phyloP scores from a whole-genome alignment of 345 rosid species.

The Noccaea bulbosa region DNA sequence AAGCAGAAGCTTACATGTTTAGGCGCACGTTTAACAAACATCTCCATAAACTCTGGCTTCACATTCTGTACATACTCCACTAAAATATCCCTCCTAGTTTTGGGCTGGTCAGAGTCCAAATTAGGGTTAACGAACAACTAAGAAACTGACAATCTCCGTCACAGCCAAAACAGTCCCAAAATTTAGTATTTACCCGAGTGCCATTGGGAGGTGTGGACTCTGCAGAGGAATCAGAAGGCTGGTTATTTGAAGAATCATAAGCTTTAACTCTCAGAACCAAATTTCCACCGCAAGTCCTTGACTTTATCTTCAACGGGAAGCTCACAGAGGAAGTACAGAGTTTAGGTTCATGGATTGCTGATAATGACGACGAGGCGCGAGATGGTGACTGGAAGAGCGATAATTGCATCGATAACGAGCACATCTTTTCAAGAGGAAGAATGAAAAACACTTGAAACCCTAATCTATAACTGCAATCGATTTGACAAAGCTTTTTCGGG shows the following conservation, averaged over 20 bases:
- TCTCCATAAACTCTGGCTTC: conserved; percentile 95
- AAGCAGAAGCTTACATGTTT: conserved; percentile 58
- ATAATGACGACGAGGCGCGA: conserved; percentile 40
- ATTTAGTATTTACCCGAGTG: conserved; percentile 54
- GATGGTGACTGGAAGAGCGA: conserved; percentile 46
- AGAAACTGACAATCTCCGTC: neutral
- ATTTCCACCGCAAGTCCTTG: conserved; percentile 17
- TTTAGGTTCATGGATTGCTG: conserved; percentile 41
- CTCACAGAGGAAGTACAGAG: conserved; percentile 47
- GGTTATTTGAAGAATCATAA: conserved; percentile 62
- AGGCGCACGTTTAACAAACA: conserved; percentile 89
- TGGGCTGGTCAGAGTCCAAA: conserved; percentile 48
- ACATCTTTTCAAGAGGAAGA: conserved; percentile 46
- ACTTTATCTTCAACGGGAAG: conserved; percentile 45
- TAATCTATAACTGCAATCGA: neutral
- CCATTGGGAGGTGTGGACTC: conserved; percentile 74
- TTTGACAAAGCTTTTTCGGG: conserved; percentile 13
- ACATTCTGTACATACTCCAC: conserved; percentile 93
- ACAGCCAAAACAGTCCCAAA: neutral
- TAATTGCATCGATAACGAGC: conserved; percentile 57
- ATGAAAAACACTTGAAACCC: neutral
- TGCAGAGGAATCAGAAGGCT: conserved; percentile 48
- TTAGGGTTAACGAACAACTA: neutral
- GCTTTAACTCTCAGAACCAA: conserved; percentile 56
- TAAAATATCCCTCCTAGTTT: conserved; percentile 76